A percentile compares a stretch with the other conserved stretches of the same genome.
Evolutionary conservation across 345 rosid species (phyloP).

Genomic region (Eucalyptus leucophloia): DNA sequence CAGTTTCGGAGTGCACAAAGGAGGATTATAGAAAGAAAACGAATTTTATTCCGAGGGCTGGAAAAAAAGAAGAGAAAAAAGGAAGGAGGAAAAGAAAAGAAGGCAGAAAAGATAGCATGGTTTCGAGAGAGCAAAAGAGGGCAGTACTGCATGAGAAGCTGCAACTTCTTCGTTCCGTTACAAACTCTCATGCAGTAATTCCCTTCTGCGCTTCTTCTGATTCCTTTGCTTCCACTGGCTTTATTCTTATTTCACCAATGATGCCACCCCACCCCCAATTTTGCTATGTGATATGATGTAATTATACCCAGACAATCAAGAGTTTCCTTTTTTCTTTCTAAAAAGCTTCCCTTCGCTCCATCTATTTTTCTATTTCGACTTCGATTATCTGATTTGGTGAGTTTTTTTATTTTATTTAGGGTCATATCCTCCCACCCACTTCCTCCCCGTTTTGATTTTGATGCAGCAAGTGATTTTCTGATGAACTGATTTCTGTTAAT

Average conservation of each 20-base stretch:
- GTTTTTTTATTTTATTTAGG: neutral
- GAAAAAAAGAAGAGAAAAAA: neutral
- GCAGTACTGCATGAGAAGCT: slow-evolving; percentile 36
- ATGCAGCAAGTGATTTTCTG: neutral
- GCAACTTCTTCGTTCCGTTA: slow-evolving; percentile 40
- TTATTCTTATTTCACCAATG: neutral
- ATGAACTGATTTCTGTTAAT: neutral
- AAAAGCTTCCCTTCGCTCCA: neutral
- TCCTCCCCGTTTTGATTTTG: neutral
- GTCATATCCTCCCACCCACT: neutral
- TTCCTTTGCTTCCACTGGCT: neutral
- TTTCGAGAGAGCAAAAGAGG: slow-evolving; percentile 49
- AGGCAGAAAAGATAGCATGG: slow-evolving; percentile 6
- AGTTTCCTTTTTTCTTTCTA: neutral
- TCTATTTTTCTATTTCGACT: neutral
- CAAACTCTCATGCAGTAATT: slow-evolving; percentile 35
- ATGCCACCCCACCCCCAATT: neutral
- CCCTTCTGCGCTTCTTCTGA: neutral
- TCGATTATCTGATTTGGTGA: neutral
- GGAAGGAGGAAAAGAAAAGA: neutral
- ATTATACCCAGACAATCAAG: neutral
- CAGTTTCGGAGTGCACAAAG: neutral
- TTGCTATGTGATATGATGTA: neutral
- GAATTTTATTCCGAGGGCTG: neutral
- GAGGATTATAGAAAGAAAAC: neutral